Conservation (phyloP, 345 rosid species). For the Eucalyptus shirleyi region DNA sequence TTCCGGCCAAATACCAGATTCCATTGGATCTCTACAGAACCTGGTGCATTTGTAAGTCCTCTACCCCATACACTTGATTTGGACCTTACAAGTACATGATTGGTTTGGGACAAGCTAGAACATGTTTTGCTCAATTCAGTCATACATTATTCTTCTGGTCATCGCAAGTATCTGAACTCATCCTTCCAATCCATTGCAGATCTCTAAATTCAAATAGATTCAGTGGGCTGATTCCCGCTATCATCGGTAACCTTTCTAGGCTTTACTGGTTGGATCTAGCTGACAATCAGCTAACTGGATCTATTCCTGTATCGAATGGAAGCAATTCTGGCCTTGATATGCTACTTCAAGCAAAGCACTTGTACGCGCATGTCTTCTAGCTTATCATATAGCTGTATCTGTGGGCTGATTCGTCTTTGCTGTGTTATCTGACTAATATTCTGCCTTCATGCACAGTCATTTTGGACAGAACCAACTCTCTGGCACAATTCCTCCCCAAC, state of each 20-base stretch:
- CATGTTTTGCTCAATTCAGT: background rate
- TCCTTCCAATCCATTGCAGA: conserved; percentile 19
- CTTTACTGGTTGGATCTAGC: conserved; percentile 87
- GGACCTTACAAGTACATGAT: background rate
- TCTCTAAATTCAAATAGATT: conserved; percentile 68
- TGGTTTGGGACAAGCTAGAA: background rate
- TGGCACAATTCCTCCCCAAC: conserved; percentile 40
- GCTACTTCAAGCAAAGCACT: conserved; percentile 56
- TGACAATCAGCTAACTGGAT: conserved; percentile 61
- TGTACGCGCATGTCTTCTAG: conserved; percentile 30
- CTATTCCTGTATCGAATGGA: conserved; percentile 66
- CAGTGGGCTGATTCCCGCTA: conserved; percentile 55
- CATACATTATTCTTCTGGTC: background rate
- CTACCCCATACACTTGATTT: background rate
- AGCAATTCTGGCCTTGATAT: conserved; percentile 65
- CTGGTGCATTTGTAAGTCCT: conserved; percentile 49
- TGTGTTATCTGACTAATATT: background rate
- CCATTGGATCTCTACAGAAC: conserved; percentile 40
- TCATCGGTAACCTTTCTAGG: conserved; percentile 47
- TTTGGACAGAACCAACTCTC: conserved; percentile 62
- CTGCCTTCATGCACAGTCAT: conserved; percentile 31
- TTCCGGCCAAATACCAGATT: conserved; percentile 57
- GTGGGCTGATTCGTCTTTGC: background rate
- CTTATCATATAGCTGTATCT: background rate
- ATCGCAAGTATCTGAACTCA: background rate